Evolutionary conservation across 768 basidiomycete species (phyloP), one percentile per base, ranked within the genome.

Genomic region (Daedaleopsis nitida): DNA sequence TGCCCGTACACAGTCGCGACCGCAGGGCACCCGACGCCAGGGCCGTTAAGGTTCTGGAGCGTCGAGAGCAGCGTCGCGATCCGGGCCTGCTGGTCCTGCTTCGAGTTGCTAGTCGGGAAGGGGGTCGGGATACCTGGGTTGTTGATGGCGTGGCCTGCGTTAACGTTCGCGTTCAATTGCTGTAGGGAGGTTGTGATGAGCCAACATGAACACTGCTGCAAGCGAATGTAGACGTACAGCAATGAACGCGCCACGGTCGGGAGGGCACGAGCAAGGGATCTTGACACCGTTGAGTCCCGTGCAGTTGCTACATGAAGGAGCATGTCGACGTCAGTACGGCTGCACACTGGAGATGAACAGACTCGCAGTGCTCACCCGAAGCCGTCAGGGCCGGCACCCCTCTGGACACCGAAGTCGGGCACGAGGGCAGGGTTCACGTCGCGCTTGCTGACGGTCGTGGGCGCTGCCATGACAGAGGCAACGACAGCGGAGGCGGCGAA

Each of bases 1-100:
- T 58, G 47, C 24, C 39, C 59, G 59, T 60, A 65, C 21, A 60
- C 64, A 43, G 89, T 87, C 10, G 86, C 80, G 1, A 81, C 82
- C 14, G 83, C 81, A 6, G 89, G 88, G 70, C 87, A 91, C 14
- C 88, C 90, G 6, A 78, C 72, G 42, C 89, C 90, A 0, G 86
- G 78, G 1, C 88, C 89, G 52, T 80, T 76, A 44, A 91, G 70
- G 71, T 91, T 92, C 75, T 92, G 90, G n/a, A 91, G 75, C 7
- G 89, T 87, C 39, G 88, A 80, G 12, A 85, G 68, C 6, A 84
- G 80, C 27, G 88, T 80, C 50, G 83, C 75, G 60, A 91, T 76
- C 35, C 89, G 84, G 0, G 84, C 76, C 48, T 81, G 72, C 68
- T 84, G 78, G 50, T 84, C 83, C 9, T 70, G 73, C 57, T 76